Base-by-base conservation (phyloP, 208 protist species). In the Acanthamoeba triangularis region DNA sequence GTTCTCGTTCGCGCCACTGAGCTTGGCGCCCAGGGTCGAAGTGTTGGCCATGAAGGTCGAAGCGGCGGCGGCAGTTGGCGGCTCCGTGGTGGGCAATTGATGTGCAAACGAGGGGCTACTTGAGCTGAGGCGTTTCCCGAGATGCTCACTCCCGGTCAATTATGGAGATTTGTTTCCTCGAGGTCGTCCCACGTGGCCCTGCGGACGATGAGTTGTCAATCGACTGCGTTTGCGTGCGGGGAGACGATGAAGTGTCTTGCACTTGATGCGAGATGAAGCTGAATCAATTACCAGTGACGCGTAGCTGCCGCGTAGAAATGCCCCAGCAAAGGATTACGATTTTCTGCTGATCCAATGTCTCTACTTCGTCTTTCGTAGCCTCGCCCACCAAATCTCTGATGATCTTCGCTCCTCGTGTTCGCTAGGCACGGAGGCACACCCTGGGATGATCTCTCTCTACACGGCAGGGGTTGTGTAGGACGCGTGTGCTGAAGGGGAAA, bases 1-100 rank as follows among this genome's bases (percentile, higher is more conserved):
- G 35, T 59, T 88, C 30, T 88, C 78, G n/a, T 88, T 88, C 41
- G 78, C 78, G 23, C 78, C 49, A 25, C 78, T 88, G 47, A 88
- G 78, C 78, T 88, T 88, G 44, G 78, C 78, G 33, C 69, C 69
- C 69, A 78, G 69, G 69, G 69, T 78, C 33, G 69, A 44, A n/a
- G 69, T 44, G 69, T 78, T 78, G 69, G 69, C 30, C 69, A 78
- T 78, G 69, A 78, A 78, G 69, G 11, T 78, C 13, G 69, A 28
- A 2, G 30, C 69, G 33, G 69, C 69, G n/a, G 69, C 59, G 59
- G 59, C 59, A 44, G 69, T 6, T n/a, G 69, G 69, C 28, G 69
- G 69, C 25, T 78, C 69, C 69, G 33, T 78, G 35, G 69, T 44
- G 69, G 13, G 33, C 35, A 65, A 65, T 65, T 2, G 59, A 65